Percentiles rank a stretch among this genome's conserved stretches.
Conservation (phyloP, 345 rosid species). For the Salix arbutifolia region DNA sequence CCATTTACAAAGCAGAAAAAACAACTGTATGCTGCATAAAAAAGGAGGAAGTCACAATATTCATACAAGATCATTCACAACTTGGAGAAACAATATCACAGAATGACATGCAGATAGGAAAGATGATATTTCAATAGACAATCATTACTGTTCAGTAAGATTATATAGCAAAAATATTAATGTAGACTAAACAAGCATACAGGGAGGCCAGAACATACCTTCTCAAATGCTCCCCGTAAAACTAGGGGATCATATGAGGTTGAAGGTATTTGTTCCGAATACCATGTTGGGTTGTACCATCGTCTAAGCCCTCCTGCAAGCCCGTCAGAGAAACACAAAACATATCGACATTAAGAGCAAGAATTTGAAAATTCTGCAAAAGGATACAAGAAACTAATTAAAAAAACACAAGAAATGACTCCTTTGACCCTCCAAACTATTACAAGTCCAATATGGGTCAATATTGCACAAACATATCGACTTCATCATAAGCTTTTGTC, state of each 20-base stretch:
- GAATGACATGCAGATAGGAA: not conserved
- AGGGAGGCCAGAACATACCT: conserved; percentile 37
- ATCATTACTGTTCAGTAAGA: not conserved
- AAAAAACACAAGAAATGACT: not conserved
- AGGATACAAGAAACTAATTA: not conserved
- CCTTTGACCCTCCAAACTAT: not conserved
- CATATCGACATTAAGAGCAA: not conserved
- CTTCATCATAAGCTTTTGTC: not conserved
- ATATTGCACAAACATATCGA: not conserved
- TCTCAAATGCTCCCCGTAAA: conserved; percentile 58
- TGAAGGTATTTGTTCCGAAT: conserved; percentile 61
- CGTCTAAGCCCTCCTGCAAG: conserved; percentile 63
- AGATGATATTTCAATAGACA: not conserved
- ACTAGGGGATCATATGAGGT: conserved; percentile 51
- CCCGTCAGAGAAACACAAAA: conserved; percentile 6
- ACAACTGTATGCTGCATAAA: not conserved
- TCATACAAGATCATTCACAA: not conserved
- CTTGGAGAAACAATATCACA: not conserved
- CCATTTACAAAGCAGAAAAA: not conserved
- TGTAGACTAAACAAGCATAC: not conserved
- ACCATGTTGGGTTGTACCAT: conserved; percentile 83
- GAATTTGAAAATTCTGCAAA: not conserved
- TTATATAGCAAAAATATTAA: not conserved
- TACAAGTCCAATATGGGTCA: not conserved
- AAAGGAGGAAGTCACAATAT: not conserved